phyloP scores from a whole-genome alignment of 768 basidiomycete genomes.

The Mycena epipterygia region DNA sequence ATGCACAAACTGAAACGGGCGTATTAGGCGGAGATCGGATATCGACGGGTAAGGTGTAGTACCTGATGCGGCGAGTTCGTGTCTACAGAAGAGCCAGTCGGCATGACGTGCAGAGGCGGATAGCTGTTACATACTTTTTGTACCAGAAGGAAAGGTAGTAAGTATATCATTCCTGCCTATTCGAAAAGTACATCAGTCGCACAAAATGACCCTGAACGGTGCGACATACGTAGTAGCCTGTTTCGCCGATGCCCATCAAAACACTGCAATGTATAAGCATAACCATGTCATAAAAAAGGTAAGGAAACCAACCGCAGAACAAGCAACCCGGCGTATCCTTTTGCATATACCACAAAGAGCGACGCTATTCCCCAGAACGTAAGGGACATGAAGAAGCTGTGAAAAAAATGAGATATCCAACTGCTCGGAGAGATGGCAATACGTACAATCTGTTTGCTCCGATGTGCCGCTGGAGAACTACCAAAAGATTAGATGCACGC shows the following conservation, averaged over 20 bases:
- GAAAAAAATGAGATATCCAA: not conserved
- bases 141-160: slow-evolving; percentile 76
- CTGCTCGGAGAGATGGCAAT: too few species aligned
- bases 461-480: slow-evolving; percentile 69
- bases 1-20: slow-evolving; percentile 59
- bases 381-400: slow-evolving; percentile 68
- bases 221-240: slow-evolving; percentile 60
- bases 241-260: slow-evolving; percentile 71
- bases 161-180: slow-evolving; percentile 68
- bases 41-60: not conserved
- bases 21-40: not conserved
- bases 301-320: slow-evolving; percentile 55
- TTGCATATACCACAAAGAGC: slow-evolving; percentile 67
- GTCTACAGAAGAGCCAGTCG: slow-evolving; percentile 40
- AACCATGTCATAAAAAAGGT: not conserved
- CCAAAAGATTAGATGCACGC: not conserved
- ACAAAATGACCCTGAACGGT: not conserved
- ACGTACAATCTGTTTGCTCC: slow-evolving; percentile 70
- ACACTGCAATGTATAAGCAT: slow-evolving; percentile 52
- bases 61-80: slow-evolving; percentile 56
- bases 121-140: slow-evolving; percentile 8
- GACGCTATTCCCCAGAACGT: slow-evolving; percentile 68
- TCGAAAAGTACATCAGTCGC: not conserved
- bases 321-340: slow-evolving; percentile 64
- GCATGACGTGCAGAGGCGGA: too few species aligned